Evolutionary conservation across 352 stramenopile genomes (phyloP).

Genomic region (Pythium inflatum): DNA sequence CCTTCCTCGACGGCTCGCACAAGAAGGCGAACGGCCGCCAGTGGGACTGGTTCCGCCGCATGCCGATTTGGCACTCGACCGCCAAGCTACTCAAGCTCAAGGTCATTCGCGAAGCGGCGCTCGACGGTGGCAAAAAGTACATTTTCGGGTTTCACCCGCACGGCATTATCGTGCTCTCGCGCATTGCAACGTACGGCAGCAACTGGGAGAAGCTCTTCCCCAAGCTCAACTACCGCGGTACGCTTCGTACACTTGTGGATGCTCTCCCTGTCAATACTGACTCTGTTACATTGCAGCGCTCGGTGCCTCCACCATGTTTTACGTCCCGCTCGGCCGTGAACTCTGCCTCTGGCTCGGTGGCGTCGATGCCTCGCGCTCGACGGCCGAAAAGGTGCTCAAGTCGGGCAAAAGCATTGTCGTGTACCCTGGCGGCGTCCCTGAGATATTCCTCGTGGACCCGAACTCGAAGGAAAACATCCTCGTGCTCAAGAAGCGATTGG

Average conservation of each 20-base stretch:
- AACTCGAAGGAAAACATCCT: slow-evolving; percentile 75
- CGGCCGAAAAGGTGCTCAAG: slow-evolving; percentile 74
- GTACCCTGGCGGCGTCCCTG: slow-evolving; percentile 73
- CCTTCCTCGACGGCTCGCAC: slow-evolving; percentile 59
- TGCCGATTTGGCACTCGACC: slow-evolving; percentile 55
- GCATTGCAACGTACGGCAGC: slow-evolving; percentile 62
- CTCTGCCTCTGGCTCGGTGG: slow-evolving; percentile 69
- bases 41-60: slow-evolving; percentile 54
- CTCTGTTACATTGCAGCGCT: slow-evolving; percentile 46
- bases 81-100: slow-evolving; percentile 57
- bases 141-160: slow-evolving; percentile 80
- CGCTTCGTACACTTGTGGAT: no score
- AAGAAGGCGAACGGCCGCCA: slow-evolving; percentile 54
- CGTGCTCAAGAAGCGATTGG: slow-evolving; percentile 78
- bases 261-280: no score
- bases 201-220: slow-evolving; percentile 79
- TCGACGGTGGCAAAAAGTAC: slow-evolving; percentile 72
- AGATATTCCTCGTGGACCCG: slow-evolving; percentile 80
- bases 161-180: slow-evolving; percentile 76
- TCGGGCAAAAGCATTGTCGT: slow-evolving; percentile 68
- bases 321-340: slow-evolving; percentile 65
- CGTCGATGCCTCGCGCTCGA: slow-evolving; percentile 77
- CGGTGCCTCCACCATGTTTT: slow-evolving; percentile 74
- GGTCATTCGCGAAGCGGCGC: slow-evolving; percentile 63
- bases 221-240: slow-evolving; percentile 54